Conservation (phyloP, 495 filamentous ascomycete species). For the Penicillium dipodomyicola region DNA sequence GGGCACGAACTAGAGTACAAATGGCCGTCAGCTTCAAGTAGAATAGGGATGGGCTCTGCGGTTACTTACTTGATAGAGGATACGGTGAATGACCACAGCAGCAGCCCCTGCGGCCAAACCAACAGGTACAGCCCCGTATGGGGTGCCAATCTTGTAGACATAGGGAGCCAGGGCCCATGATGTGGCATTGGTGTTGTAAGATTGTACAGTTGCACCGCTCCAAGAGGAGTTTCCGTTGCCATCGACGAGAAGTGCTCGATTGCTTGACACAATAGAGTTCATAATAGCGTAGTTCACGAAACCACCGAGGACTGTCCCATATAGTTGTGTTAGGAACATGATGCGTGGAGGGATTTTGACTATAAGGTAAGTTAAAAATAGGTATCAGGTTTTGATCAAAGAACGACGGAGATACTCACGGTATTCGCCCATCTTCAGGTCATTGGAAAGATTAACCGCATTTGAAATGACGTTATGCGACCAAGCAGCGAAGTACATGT, state of each 20-base stretch:
- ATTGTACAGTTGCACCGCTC: conserved; percentile 49
- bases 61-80: conserved; percentile 34
- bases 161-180: conserved; percentile 47
- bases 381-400: background rate
- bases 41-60: background rate
- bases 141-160: conserved; percentile 40
- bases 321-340: conserved; percentile 47
- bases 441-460: conserved; percentile 36
- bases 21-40: background rate
- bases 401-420: conserved; percentile 17
- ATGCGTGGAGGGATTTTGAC: conserved; percentile 47
- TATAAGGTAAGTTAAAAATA: conserved; percentile 4
- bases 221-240: conserved; percentile 45
- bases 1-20: conserved; percentile 28
- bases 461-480: conserved; percentile 37
- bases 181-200: conserved; percentile 37
- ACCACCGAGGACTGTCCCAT: conserved; percentile 46
- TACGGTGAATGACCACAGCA: conserved; percentile 39
- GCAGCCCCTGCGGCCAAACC: conserved; percentile 45
- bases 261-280: conserved; percentile 40
- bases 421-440: conserved; percentile 41
- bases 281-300: conserved; percentile 51
- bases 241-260: conserved; percentile 34
- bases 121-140: conserved; percentile 40
- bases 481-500: conserved; percentile 45